These are phyloP conservation scores for Aspergillus sergii DNA, from an alignment of 2,329 filamentous ascomycete species.

Conservation along the genomic window DNA sequence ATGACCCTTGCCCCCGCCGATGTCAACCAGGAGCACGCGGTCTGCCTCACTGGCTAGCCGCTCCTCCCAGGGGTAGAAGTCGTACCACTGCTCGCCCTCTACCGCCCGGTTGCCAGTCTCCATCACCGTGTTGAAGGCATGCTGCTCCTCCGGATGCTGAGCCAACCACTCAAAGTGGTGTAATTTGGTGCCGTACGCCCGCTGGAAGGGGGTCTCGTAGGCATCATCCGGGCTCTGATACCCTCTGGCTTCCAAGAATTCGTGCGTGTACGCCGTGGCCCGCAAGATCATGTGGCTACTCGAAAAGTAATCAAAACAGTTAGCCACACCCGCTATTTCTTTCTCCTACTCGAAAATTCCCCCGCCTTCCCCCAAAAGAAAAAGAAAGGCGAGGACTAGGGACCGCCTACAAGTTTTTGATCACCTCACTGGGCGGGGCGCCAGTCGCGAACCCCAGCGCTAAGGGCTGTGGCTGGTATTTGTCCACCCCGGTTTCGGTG, in stretches of 20 bases:
- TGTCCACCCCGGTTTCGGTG: no score
- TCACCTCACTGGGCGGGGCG: no score
- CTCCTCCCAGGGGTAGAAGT: neutral
- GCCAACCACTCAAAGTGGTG: slow-evolving; percentile 31
- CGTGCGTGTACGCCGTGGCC: neutral
- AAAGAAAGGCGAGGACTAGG: no score
- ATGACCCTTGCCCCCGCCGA: slow-evolving; percentile 7
- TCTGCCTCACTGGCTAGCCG: neutral
- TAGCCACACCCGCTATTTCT: no score
- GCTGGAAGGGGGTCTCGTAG: slow-evolving; percentile 32
- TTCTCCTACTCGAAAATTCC: no score
- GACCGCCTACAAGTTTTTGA: no score
- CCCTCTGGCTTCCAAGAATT: neutral
- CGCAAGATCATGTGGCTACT: no score
- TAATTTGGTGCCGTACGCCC: slow-evolving; percentile 21
- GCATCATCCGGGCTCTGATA: slow-evolving; percentile 33
- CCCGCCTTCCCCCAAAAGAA: no score
- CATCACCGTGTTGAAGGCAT: slow-evolving; percentile 34
- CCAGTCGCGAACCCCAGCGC: no score
- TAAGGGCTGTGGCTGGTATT: no score
- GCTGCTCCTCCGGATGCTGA: slow-evolving; percentile 18
- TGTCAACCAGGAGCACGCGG: slow-evolving; percentile 22
- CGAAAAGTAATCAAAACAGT: no score
- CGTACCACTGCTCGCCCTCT: neutral
- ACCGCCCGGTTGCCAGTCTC: neutral